Evolutionary conservation across 2,329 filamentous ascomycete genomes (phyloP), one percentile per base, ranked within the genome.

Genomic region (Stagonosporopsis cucurbitacearum): DNA sequence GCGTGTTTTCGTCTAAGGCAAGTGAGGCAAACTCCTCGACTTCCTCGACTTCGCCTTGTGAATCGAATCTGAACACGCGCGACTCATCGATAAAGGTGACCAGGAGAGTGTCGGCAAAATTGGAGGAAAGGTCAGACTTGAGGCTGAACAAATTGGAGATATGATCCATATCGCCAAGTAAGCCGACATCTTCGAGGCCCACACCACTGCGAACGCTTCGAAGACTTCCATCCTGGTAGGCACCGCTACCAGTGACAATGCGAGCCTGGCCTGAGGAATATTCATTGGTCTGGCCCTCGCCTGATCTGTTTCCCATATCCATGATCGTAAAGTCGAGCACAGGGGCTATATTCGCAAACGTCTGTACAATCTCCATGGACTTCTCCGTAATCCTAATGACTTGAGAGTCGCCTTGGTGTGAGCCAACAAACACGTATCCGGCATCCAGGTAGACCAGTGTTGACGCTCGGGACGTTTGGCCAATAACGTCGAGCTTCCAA

Each of bases 181-280:
- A 83, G 19, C 92, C 94, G 15, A 93, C 78, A 52, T 97, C 92
- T 71, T 97, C 92, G 47, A 98, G 83, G 0, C 93, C 93, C 46
- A 99, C 93, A 45, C 95, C 96, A 72, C 94, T 98, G 50, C 95
- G 85, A 20, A 99, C 91, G 70, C 92, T 96, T 57, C 95, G 84
- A 49, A 99, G 78, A 52, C 90, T 94, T 17, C 95, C 95, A 68
- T 96, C 92, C 62, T 90, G 88, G 71, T 91, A 95, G 0, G 91
- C 92, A 25, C 95, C 95, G 51, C 93, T 97, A 0, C 92, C 94
- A 2, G 94, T 93, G 11, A 99, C 92, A 58, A 99, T 90, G 35
- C 93, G 86, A 41, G 95, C 93, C 76, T 99, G 94, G 0, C 95
- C 95, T 0, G 94, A 96, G 0, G 93, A 96, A 69, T 96, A 99